Evolutionary conservation across 2,329 filamentous ascomycete genomes (phyloP), one percentile per base, ranked within the genome.

Genomic region (Cercospora sp.): DNA sequence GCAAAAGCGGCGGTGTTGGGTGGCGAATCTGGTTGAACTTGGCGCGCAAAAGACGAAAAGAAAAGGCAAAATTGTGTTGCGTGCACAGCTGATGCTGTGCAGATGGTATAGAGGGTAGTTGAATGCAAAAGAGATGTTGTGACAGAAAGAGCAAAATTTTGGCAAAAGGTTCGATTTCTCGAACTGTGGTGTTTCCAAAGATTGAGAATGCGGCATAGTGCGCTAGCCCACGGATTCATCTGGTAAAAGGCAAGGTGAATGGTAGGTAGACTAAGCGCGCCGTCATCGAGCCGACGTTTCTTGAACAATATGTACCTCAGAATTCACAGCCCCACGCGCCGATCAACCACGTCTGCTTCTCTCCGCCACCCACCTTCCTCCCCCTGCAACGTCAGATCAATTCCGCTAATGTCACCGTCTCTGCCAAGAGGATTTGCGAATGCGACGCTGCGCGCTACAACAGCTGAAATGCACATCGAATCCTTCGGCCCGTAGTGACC

Each of bases 231-330:
- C 74, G 74, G 74, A 75, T 75, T 74, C 72, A 75, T 75, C 74
- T 76, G 74, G 74, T 76, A 76, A 76, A 76, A 76, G 74, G 74
- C 74, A 76, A 76, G 74, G 74, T 75, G 72, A 75, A 75, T 75
- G 73, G 70, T 75, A 71, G 70, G 75, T 75, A 76, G 72, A 70
- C 73, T 72, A 75, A 76, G 72, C 71, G 69, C 74, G 71, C 73
- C 73, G 73, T 69, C 71, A 21, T 21, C 18, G 18, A 21, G 18
- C 18, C 18, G 18, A 21, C 18, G 18, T 21, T 21, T 21, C 18
- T 21, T 21, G 18, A 21, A 21, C 18, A 21, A 21, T 21, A 21
- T 21, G 18, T 21, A 21, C 18, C 18, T 21, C 18, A 21, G 18
- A 21, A 21, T 21, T 21, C 18, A 21, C 18, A 21, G 18, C 18